Base-by-base conservation (phyloP, 805 yeast genomes). In the Candida piceae region DNA sequence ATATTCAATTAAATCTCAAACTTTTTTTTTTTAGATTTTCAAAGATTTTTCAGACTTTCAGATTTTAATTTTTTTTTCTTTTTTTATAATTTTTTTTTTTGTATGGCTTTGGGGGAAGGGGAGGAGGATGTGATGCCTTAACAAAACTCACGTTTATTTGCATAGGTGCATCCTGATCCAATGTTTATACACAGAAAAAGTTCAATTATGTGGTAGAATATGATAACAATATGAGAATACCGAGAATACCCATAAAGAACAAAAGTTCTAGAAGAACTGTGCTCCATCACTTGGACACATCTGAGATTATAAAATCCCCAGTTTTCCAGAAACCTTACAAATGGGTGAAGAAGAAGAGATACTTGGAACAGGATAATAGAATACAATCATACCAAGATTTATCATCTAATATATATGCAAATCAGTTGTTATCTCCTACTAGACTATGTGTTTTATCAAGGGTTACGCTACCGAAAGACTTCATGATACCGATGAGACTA, bases 391-490 rank as follows among this genome's bases (percentile, higher is more conserved):
- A 57, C 32, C 45, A 38, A 10, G 40, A 41, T 9, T 36, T 69
- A 4, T 35, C 53, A 1, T 24, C 45, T 1, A 71, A 72, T 34
- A 40, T 64, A 2, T 67, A 62, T 47, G 74, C 72, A 0, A 42
- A 52, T 5, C 13, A 63, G 2, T 45, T 76, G 7, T 53, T 67
- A 0, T 62, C 76, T 0, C 73, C 76, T 5, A 26, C 11, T 13
- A n/a, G 29, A 13, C 7, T 26, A 15, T 26, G 17, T 6, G 29
- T 26, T 15, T 6, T 26, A 2, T 53, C 66, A 12, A 56, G 80
- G 41, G 54, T 56, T 46, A 73, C 71, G 9, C 43, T 66, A 5
- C 78, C 78, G 0, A 52, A 62, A 19, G 64, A 63, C 8, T 38
- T 70, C 7, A 43, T 72, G 31, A 39, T 60, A 1, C 65, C 62